A percentile compares a stretch with the other conserved stretches of the same genome.
These are phyloP conservation scores for Funneliformis mosseae DNA, from an alignment of 192 early-diverging fungal species.

Conservation along the genomic window DNA sequence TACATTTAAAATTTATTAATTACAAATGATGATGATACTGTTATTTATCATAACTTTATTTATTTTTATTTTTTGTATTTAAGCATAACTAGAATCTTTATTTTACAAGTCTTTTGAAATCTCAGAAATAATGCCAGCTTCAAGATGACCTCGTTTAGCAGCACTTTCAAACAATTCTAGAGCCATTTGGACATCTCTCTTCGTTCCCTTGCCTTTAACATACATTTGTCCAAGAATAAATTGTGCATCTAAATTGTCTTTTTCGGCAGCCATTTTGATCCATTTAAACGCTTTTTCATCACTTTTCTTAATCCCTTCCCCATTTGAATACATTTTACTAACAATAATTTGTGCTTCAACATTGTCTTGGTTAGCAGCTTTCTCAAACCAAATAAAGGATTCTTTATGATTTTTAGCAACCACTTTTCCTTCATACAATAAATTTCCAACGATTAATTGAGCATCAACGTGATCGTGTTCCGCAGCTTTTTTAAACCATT, in stretches of 20 bases:
- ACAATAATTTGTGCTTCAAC: not conserved
- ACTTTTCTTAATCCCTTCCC: not conserved
- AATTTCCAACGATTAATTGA: not conserved
- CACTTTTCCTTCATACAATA: not conserved
- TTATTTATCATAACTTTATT: no score
- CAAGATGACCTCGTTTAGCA: not conserved
- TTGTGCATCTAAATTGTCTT: not conserved
- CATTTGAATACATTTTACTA: not conserved
- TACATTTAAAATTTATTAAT: no score
- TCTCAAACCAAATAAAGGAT: not conserved
- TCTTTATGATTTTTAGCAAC: not conserved
- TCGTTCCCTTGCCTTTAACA: not conserved
- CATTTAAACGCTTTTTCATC: not conserved
- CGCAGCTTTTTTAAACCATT: not conserved
- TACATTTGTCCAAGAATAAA: not conserved
- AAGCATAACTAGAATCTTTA: no score
- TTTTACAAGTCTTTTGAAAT: no score
- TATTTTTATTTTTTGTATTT: no score
- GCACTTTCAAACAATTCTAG: not conserved
- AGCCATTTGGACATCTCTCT: not conserved
- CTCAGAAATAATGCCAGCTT: not conserved
- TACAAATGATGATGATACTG: no score
- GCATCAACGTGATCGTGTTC: not conserved
- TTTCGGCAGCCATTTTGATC: not conserved
- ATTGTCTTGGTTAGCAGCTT: not conserved